These are phyloP conservation scores for Trametes hirsuta DNA, from an alignment of 1,284 basidiomycete genomes.

Conservation along the genomic window DNA sequence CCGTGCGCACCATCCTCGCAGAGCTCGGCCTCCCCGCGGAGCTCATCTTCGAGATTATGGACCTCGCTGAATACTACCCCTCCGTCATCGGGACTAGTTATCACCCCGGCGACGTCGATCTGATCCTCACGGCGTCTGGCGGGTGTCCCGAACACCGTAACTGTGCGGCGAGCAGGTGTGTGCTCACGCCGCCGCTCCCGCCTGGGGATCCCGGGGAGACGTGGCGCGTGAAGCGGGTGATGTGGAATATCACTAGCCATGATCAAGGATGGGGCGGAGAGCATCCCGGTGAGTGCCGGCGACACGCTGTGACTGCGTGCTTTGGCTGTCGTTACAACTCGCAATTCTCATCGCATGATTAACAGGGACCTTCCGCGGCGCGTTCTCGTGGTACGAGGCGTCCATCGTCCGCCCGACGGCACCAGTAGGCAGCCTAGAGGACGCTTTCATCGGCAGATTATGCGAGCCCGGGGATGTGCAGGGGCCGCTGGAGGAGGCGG, in stretches of 20 bases:
- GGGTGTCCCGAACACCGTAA: not conserved
- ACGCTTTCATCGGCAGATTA: not conserved
- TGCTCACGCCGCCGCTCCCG: conserved; percentile 7
- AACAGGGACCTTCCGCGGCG: not conserved
- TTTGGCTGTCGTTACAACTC: too few relatives aligned
- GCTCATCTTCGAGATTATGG: conserved; percentile 13
- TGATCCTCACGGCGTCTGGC: not conserved
- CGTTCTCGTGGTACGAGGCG: not conserved
- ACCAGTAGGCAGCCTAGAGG: not conserved
- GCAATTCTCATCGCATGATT: not conserved
- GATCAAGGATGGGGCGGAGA: conserved; percentile 21
- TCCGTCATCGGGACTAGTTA: not conserved
- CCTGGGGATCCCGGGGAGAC: not conserved
- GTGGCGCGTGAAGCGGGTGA: conserved; percentile 7
- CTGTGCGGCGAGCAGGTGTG: conserved; percentile 8
- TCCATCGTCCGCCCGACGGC: too few relatives aligned
- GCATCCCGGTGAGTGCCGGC: not conserved
- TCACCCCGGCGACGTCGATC: not conserved
- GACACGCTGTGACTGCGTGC: not conserved
- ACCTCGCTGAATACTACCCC: conserved; percentile 11
- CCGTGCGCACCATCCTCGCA: conserved; percentile 11
- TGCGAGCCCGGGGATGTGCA: not conserved
- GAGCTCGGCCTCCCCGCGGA: conserved; percentile 11
- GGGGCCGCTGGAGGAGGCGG: not conserved
- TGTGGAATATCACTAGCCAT: conserved; percentile 13